These are phyloP conservation scores for Diaporthe sp. DNA, from an alignment of 2,329 filamentous ascomycete genomes.

Conservation along the genomic window DNA sequence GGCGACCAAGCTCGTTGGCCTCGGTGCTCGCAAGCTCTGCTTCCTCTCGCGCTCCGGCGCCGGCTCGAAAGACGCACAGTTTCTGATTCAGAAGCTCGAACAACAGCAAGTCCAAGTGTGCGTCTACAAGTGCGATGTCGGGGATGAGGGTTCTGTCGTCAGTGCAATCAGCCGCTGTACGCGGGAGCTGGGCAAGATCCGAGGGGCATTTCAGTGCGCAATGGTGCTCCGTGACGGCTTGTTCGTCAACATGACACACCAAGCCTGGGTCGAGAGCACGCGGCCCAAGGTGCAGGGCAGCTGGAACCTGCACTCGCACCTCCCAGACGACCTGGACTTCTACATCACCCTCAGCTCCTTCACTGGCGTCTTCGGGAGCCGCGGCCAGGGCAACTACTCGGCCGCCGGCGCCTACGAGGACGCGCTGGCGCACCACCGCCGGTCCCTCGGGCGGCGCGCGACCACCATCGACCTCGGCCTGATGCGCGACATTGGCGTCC, in stretches of 20 bases:
- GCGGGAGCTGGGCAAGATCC: constrained; percentile 48
- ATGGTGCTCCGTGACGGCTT: constrained; percentile 53
- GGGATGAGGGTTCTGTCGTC: constrained; percentile 43
- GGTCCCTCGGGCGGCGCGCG: constrained; percentile 43
- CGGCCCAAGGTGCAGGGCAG: constrained; percentile 40
- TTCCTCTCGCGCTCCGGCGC: constrained; percentile 49
- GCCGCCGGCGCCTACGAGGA: constrained; percentile 54
- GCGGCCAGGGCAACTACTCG: constrained; percentile 41
- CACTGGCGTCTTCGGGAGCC: constrained; percentile 35
- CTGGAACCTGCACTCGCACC: constrained; percentile 37
- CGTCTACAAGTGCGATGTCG: constrained; percentile 49
- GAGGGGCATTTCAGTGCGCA: constrained; percentile 57
- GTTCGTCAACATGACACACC: constrained; percentile 36
- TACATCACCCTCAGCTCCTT: constrained; percentile 38
- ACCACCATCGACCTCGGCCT: constrained; percentile 47
- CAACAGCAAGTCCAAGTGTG: constrained; percentile 45
- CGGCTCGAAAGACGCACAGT: constrained; percentile 36
- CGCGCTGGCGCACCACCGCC: constrained; percentile 46
- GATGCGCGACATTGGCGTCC: constrained; percentile 47
- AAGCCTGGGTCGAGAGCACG: constrained; percentile 30
- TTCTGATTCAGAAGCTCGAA: constrained; percentile 44
- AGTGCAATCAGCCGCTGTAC: constrained; percentile 23
- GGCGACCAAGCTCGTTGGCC: constrained; percentile 48
- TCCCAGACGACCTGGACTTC: constrained; percentile 31
- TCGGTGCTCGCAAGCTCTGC: constrained; percentile 50